A percentile compares a stretch with the other conserved stretches of the same genome.
Conservation (phyloP, 805 yeast species). For the Wickerhamomyces kurtzmanii region DNA sequence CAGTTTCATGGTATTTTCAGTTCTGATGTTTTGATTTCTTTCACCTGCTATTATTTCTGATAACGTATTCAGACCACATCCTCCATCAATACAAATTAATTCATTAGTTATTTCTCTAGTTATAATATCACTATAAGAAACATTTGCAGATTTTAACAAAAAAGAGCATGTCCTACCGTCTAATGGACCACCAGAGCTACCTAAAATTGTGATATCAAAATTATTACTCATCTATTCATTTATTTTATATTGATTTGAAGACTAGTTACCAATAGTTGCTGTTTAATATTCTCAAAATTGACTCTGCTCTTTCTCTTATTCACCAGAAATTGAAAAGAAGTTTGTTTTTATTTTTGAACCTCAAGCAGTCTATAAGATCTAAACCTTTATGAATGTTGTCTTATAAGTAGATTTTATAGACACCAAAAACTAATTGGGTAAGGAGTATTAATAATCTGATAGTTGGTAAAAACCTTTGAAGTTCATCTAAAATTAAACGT, state of each 20-base stretch:
- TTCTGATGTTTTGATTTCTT: conserved; percentile 1
- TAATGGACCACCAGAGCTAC: conserved; percentile 81
- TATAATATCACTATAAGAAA: conserved; percentile 29
- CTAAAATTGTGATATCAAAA: conserved; percentile 60
- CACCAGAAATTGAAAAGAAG: too few relatives aligned
- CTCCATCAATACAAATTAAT: conserved; percentile 67
- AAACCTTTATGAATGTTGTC: too few relatives aligned
- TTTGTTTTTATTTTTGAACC: too few relatives aligned
- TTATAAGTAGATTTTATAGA: too few relatives aligned
- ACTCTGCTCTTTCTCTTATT: too few relatives aligned
- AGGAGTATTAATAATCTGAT: too few relatives aligned
- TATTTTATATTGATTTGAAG: too few relatives aligned
- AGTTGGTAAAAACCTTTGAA: too few relatives aligned
- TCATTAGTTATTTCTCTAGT: conserved; percentile 18
- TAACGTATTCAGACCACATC: conserved; percentile 56
- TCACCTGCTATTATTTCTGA: conserved; percentile 25
- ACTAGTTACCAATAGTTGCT: not conserved
- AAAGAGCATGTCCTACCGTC: conserved; percentile 63
- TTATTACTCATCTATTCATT: too few relatives aligned
- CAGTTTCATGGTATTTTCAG: not conserved
- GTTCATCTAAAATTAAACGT: too few relatives aligned
- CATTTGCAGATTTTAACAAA: conserved; percentile 45
- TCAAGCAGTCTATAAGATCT: too few relatives aligned
- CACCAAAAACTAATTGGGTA: too few relatives aligned
- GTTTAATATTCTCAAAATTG: not conserved